phyloP scores from a whole-genome alignment of 768 basidiomycete genomes.

The Lactarius vividus region DNA sequence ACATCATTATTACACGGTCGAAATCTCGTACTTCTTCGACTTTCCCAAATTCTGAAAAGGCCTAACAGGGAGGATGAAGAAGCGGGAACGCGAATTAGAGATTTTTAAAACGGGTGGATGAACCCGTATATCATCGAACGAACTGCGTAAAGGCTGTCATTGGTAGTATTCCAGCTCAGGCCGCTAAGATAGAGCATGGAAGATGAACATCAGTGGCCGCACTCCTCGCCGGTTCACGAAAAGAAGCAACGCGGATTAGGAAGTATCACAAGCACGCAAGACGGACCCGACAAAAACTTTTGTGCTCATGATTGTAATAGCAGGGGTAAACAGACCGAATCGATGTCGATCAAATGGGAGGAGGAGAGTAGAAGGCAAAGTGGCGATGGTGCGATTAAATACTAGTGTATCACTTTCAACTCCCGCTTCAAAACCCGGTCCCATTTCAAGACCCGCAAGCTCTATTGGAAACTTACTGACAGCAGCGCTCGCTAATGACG shows the following conservation, averaged over 20 bases:
- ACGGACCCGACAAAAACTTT: constrained; percentile 95
- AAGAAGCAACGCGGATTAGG: constrained; percentile 39
- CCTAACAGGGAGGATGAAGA: constrained; percentile 45
- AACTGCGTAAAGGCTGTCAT: constrained; percentile 85
- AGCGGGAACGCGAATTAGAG: constrained; percentile 46
- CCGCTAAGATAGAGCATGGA: constrained; percentile 55
- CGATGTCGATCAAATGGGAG: constrained; percentile 36
- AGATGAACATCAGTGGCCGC: constrained; percentile 51
- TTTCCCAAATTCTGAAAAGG: constrained; percentile 77
- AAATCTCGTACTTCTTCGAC: constrained; percentile 86
- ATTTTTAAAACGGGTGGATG: constrained; percentile 12
- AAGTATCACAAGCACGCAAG: constrained; percentile 51
- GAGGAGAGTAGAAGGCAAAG: neutral
- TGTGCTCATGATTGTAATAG: constrained; percentile 55
- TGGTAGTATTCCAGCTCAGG: constrained; percentile 94
- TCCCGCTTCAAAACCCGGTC: constrained; percentile 45
- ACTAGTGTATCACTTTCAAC: constrained; percentile 40
- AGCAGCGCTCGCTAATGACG: too few relatives aligned
- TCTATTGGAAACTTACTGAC: too few relatives aligned
- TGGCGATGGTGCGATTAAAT: constrained; percentile 39
- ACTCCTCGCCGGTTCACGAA: constrained; percentile 34
- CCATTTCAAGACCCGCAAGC: neutral
- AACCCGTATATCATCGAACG: constrained; percentile 54
- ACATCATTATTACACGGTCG: constrained; percentile 26
- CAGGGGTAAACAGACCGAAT: neutral